Evolutionary conservation across 2,329 filamentous ascomycete species (phyloP), one percentile per base, ranked within the genome.

Genomic region (Mycosphaerella arachidis): DNA sequence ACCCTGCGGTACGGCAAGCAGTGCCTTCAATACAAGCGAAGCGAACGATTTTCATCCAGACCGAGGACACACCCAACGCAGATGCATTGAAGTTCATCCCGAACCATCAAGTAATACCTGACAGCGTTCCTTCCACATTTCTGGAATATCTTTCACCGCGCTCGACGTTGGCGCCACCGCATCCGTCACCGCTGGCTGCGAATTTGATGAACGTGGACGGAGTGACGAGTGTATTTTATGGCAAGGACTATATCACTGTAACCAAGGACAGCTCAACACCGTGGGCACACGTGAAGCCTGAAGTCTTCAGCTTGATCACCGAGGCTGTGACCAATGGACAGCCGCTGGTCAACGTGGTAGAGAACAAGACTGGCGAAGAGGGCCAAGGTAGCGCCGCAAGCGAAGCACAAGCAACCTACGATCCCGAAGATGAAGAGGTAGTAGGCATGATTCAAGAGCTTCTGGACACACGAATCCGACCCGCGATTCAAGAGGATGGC

Each of bases 371-470:
- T 0, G 75, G 76, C 72, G 84, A 65, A 52, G 77, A 80, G 53
- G 76, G 79, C 30, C 78, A 83, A 69, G 77, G 77, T 59, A 76
- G 75, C 53, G 65, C 65, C 8, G 74, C 69, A 13, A 79, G 80
- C 63, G 84, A 84, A 62, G 91, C 96, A 69, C 89, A 85, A 61
- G 79, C 96, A 55, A 85, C 85, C 24, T 96, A 93, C 74, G 87
- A 93, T 68, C 92, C 96, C 72, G 88, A 95, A 63, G 94, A 99
- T 73, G 88, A 87, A 66, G 94, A 99, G 77, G 91, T 97, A 10
- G 89, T 99, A 8, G 89, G 91, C 60, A 97, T 97, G 94, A 97
- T 99, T 78, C 96, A 97, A 79, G 94, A 99, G 78, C 80, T 99
- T 33, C 81, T 99, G 37, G 94, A 99, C 77, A 99, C 94, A 29